Conservation (phyloP, 1,139 yeast genomes). For the Spathaspora sp. region DNA sequence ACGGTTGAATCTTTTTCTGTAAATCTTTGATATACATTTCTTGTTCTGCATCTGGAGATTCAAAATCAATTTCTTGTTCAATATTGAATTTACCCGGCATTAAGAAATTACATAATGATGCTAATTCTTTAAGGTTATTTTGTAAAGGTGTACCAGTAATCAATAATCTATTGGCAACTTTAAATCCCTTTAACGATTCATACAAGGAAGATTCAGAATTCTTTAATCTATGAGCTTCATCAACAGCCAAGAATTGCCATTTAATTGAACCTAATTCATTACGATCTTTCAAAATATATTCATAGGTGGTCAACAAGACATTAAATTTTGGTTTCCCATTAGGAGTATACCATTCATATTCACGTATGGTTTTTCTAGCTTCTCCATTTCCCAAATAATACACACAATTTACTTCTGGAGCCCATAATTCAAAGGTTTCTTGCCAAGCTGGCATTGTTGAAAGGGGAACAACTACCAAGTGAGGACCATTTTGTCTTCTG, state of each 20-base stretch:
- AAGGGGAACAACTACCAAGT: conserved; percentile 90
- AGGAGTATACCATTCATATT: conserved; percentile 72
- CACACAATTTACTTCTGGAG: conserved; percentile 92
- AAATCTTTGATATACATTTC: conserved; percentile 85
- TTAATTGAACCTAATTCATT: conserved; percentile 74
- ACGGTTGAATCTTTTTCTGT: conserved; percentile 85
- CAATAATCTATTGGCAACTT: conserved; percentile 77
- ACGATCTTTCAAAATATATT: conserved; percentile 88
- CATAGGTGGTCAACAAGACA: conserved; percentile 87
- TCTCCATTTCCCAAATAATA: conserved; percentile 91
- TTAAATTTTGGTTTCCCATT: conserved; percentile 81
- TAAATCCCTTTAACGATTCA: conserved; percentile 81
- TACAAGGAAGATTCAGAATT: conserved; percentile 92
- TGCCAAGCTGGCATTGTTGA: conserved; percentile 99
- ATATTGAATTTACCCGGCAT: conserved; percentile 93
- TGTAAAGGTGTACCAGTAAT: conserved; percentile 99
- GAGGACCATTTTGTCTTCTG: conserved; percentile 96
- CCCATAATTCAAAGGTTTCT: conserved; percentile 96
- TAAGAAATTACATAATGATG: conserved; percentile 89
- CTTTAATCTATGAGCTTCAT: conserved; percentile 96
- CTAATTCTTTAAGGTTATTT: conserved; percentile 91
- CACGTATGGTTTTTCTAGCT: conserved; percentile 79
- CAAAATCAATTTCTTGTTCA: conserved; percentile 94
- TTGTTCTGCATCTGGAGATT: conserved; percentile 80
- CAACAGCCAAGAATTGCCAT: conserved; percentile 98